Evolutionary conservation across 148 eudicot species (phyloP).

Genomic region (Rhododendron griersonianum): DNA sequence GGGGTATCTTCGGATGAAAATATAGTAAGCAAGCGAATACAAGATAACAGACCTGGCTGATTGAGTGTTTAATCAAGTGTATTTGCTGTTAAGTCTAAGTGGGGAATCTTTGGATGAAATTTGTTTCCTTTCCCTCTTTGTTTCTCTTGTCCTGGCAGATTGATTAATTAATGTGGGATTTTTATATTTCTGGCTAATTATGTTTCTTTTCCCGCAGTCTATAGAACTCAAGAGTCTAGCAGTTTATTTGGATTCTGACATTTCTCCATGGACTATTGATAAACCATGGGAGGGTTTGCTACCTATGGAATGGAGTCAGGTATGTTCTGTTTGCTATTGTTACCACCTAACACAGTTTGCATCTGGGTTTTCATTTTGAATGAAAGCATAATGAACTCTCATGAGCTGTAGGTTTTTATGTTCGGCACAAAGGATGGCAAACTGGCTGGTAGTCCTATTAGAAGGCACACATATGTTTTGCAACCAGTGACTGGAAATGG

Average conservation of each 20-base stretch:
- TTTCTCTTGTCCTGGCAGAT: background rate
- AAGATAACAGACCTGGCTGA: background rate
- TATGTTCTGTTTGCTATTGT: slow-evolving; percentile 20
- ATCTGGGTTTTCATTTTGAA: background rate
- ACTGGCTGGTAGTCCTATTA: slow-evolving; percentile 37
- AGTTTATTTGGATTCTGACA: slow-evolving; percentile 87
- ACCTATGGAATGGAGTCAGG: slow-evolving; percentile 91
- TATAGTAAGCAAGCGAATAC: background rate
- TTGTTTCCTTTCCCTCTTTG: background rate
- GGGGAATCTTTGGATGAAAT: too few relatives aligned
- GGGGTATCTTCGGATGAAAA: background rate
- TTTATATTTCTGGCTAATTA: background rate
- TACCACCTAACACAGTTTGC: background rate
- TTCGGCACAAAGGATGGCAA: slow-evolving; percentile 78
- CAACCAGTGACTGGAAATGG: slow-evolving; percentile 95
- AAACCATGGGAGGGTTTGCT: slow-evolving; percentile 81
- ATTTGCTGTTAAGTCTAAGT: too few relatives aligned
- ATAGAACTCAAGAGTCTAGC: slow-evolving; percentile 79
- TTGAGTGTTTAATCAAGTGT: background rate
- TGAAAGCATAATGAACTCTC: slow-evolving; percentile 1
- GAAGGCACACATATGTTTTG: slow-evolving; percentile 68
- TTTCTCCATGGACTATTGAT: slow-evolving; percentile 68
- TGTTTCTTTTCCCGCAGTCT: slow-evolving; percentile 33
- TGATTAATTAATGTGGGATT: background rate
- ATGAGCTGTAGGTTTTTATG: slow-evolving; percentile 60